A percentile compares a stretch with the other conserved stretches of the same genome.
Evolutionary conservation across 2,329 filamentous ascomycete species (phyloP).

Genomic region (Rachicladosporium sp.): DNA sequence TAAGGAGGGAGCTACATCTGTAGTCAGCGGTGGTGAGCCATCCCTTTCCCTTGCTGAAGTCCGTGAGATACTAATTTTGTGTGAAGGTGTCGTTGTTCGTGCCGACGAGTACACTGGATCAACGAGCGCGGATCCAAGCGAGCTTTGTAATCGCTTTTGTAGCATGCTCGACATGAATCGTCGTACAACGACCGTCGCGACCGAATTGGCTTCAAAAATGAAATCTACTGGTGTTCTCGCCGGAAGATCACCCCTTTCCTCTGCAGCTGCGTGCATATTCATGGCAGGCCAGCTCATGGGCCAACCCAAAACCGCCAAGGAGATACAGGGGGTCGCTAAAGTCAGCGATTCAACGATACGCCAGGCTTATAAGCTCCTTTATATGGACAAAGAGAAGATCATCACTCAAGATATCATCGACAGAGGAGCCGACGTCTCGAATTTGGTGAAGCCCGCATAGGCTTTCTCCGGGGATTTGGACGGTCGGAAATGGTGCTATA

Average conservation of each 20-base stretch:
- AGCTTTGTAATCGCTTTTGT: conserved; percentile 78
- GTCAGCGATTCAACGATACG: conserved; percentile 97
- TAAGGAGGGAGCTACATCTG: conserved; percentile 30
- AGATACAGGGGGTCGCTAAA: conserved; percentile 71
- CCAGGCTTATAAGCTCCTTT: conserved; percentile 84
- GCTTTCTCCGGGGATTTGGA: background rate
- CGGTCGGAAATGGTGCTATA: no score
- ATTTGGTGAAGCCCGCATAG: conserved; percentile 44
- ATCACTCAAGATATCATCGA: conserved; percentile 65
- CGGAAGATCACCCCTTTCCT: conserved; percentile 84
- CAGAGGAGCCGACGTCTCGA: conserved; percentile 58
- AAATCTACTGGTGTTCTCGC: conserved; percentile 68
- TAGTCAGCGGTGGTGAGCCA: conserved; percentile 38
- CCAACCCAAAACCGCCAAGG: conserved; percentile 65
- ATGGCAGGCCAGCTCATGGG: conserved; percentile 84
- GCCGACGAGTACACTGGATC: conserved; percentile 19
- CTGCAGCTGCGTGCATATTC: conserved; percentile 92
- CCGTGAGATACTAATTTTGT: conserved; percentile 8
- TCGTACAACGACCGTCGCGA: conserved; percentile 66
- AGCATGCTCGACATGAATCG: conserved; percentile 66
- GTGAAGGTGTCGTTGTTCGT: conserved; percentile 16
- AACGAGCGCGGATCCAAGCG: conserved; percentile 20
- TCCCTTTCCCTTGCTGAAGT: conserved; percentile 3
- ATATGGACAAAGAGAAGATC: conserved; percentile 58
- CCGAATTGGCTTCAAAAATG: conserved; percentile 65